Percentiles rank a stretch among this genome's conserved stretches.
Evolutionary conservation across 306 rosid species (phyloP).

Genomic region (Trifolium repens): DNA sequence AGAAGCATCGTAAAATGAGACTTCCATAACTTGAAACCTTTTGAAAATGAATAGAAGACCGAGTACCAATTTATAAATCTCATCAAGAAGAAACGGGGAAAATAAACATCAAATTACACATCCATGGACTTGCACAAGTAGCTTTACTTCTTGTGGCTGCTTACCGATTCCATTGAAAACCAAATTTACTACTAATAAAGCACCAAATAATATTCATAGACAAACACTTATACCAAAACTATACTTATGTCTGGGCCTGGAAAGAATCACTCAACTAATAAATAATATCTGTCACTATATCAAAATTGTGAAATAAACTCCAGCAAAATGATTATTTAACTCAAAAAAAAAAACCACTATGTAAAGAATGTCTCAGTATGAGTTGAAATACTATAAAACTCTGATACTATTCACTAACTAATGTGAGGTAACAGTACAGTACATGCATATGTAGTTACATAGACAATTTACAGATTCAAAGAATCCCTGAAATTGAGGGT

Average conservation of each 20-base stretch:
- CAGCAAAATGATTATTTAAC: slow-evolving; percentile 5
- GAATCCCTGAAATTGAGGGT: neutral
- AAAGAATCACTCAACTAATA: slow-evolving; percentile 29
- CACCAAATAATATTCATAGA: slow-evolving; percentile 13
- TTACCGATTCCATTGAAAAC: slow-evolving; percentile 27
- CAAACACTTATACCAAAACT: slow-evolving; percentile 12
- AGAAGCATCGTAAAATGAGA: slow-evolving; percentile 32
- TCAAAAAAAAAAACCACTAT: neutral
- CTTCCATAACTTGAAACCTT: slow-evolving; percentile 16
- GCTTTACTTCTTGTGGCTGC: slow-evolving; percentile 4
- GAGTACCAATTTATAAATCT: slow-evolving; percentile 28
- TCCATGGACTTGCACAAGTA: slow-evolving; percentile 1
- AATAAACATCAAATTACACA: slow-evolving; percentile 14
- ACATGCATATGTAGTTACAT: neutral
- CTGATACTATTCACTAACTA: neutral
- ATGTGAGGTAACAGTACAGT: neutral
- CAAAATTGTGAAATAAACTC: slow-evolving; percentile 27
- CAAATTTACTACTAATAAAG: neutral
- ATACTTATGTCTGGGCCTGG: slow-evolving; percentile 2
- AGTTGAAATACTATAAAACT: slow-evolving; percentile 5
- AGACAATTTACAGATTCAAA: neutral
- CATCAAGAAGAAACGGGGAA: slow-evolving; percentile 19
- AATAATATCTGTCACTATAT: neutral
- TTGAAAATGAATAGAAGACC: slow-evolving; percentile 19
- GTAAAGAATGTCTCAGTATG: slow-evolving; percentile 23